Conservation (phyloP, 2,329 filamentous ascomycete genomes). For the Aspergillus aculeatinus region DNA sequence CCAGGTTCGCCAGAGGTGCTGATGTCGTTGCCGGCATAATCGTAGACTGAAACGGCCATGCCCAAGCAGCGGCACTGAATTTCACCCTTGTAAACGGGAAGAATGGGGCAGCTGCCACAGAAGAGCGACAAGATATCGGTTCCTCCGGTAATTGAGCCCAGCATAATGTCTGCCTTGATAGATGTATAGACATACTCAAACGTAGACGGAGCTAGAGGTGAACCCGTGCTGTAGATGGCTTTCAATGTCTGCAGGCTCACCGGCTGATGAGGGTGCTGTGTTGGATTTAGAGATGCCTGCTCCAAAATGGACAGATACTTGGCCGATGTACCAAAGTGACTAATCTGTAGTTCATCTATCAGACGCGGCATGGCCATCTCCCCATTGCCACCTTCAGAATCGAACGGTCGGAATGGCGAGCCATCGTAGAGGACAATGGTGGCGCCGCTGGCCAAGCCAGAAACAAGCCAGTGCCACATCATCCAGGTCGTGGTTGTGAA, state of each 20-base stretch:
- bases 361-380: conserved; percentile 79
- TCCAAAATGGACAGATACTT: conserved; percentile 92
- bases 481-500: conserved; percentile 97
- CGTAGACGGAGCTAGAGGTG: conserved; percentile 86
- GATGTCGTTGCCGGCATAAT: conserved; percentile 58
- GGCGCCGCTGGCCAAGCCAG: conserved; percentile 76
- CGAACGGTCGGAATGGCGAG: conserved; percentile 75
- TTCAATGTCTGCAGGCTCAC: conserved; percentile 56
- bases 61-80: conserved; percentile 76
- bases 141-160: conserved; percentile 90
- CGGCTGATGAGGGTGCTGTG: conserved; percentile 47
- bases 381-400: conserved; percentile 57
- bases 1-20: conserved; percentile 67
- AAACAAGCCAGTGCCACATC: conserved; percentile 99
- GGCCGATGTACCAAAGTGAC: conserved; percentile 91
- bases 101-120: conserved; percentile 74
- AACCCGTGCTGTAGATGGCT: conserved; percentile 92
- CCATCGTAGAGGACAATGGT: conserved; percentile 89
- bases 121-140: conserved; percentile 97
- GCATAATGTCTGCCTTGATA: conserved; percentile 77
- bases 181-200: conserved; percentile 85
- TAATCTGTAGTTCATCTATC: conserved; percentile 77
- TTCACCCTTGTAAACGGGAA: conserved; percentile 70
- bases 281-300: conserved; percentile 67
- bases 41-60: conserved; percentile 67